Base-by-base conservation (phyloP, 2,329 filamentous ascomycete genomes). In the Claviceps sp. region DNA sequence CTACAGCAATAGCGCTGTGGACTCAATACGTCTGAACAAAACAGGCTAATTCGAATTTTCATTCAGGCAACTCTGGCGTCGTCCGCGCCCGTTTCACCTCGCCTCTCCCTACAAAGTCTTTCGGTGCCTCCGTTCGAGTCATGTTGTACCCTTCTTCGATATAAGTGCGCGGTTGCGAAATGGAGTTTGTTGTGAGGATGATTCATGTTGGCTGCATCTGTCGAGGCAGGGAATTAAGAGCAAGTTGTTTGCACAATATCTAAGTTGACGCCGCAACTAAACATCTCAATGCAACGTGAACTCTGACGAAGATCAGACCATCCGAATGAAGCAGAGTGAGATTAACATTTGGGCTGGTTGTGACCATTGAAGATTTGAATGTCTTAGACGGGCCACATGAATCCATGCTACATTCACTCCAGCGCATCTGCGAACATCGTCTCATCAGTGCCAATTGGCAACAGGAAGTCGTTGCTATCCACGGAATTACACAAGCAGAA, bases 141-240 rank as follows among this genome's bases (percentile, higher is more conserved):
- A 95, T 95, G 89, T 81, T 95, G 75, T 95, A 95, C 82, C 89
- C 89, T 74, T 94, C 88, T 70, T 89, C 88, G 78, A 93, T 96
- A 85, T 95, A 91, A 85, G 75, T 66, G 68, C 47, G 47, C 67
- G 67, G 68, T 66, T 67, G 70, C 63, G 68, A 72, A 71, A 71
- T 69, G 75, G 76, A 79, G 76, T 79, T 80, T 77, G 77, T 76
- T 73, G 71, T 78, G 72, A 72, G 71, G 73, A 74, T 72, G 76
- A 75, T 79, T 79, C 71, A 76, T 74, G 75, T 74, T 77, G 72
- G 72, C 71, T 74, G 72, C 72, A 74, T 77, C 71, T 70, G 72
- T 71, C 73, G 71, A 75, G 74, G 76, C 75, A 76, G 74, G 72
- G 73, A 34, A 73, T 71, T 71, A 70, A 73, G 46, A 55, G 68